Base-by-base conservation (phyloP, 768 basidiomycete species). In the Russula sp. region DNA sequence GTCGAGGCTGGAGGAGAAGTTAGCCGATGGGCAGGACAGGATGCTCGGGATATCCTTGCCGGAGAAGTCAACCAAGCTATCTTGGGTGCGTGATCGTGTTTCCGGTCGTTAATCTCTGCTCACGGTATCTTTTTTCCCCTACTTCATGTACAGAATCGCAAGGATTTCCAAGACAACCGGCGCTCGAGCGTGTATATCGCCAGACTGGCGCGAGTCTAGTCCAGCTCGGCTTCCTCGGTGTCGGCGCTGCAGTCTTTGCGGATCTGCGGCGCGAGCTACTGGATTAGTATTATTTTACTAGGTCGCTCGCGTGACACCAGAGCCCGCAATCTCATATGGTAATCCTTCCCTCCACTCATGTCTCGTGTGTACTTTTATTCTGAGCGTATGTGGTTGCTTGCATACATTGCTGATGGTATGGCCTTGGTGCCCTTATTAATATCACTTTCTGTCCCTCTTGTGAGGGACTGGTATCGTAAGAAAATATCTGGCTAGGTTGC, bases 51-150 rank as follows among this genome's bases (percentile, higher is more conserved):
- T 56, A 72, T 77, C 39, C 78, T 93, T 58, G 87, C 88, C 34
- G 85, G 82, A 61, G 89, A 91, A 73, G 72, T 93, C 42, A 93
- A 94, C 68, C 80, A 84, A 71, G 89, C 85, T 43, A 91, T 95
- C 60, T 76, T 94, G 56, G 87, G 92, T 93, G 67, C 66, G 85
- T 74, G 48, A 7, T 22, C 10, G 56, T 25, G 34, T 25, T 56
- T 39, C 8, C 39, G 38, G 34, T 60, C 32, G 14, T 52, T 50
- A 45, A 52, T 1, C 18, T 14, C 4, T 20, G 25, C 45, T 54
- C 16, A 46, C n/a, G 16, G 25, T 18, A 2, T 5, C 9, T 20
- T 38, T 14, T 35, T 59, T 22, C 58, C 8, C 2, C 14, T 50
- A 35, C 22, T 41, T 59, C 13, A 42, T 38, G 16, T 56, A 11